Evolutionary conservation across 2,329 filamentous ascomycete species (phyloP).

Genomic region (Berkeleyomyces basicola): DNA sequence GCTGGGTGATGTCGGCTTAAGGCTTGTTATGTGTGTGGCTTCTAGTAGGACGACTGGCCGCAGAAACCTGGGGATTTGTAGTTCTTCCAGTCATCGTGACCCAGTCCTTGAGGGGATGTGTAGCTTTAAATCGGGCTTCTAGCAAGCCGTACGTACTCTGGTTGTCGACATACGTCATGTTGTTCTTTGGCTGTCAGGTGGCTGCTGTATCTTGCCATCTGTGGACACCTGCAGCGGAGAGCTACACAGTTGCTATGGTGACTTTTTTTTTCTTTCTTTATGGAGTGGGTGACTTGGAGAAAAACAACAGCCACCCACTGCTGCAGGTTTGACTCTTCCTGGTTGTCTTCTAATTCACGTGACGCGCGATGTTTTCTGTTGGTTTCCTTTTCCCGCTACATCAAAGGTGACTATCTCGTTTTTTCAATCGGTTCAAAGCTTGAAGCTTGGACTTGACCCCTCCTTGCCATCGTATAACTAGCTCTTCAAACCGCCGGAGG

Average conservation of each 20-base stretch:
- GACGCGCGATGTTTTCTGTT: neutral
- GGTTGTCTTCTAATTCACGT: neutral
- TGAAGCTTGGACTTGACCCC: no score
- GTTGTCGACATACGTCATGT: neutral
- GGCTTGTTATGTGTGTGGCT: no score
- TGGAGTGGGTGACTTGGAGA: neutral
- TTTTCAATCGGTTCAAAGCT: no score
- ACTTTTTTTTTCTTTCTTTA: constrained; percentile 3
- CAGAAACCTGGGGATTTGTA: no score
- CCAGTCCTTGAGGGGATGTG: no score
- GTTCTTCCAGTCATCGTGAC: no score
- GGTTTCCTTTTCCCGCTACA: neutral
- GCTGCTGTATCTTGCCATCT: neutral
- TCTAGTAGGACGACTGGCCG: no score
- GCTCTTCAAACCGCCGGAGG: no score
- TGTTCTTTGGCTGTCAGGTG: neutral
- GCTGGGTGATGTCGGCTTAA: no score
- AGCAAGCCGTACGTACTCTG: neutral
- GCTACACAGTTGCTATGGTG: neutral
- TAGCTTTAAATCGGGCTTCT: no score
- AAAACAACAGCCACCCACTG: constrained; percentile 7
- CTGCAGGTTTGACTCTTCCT: neutral
- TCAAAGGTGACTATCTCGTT: no score
- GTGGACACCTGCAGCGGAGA: neutral
- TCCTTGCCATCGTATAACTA: no score